Base-by-base conservation (phyloP, 495 filamentous ascomycete genomes). In the Emericellopsis terricola region DNA sequence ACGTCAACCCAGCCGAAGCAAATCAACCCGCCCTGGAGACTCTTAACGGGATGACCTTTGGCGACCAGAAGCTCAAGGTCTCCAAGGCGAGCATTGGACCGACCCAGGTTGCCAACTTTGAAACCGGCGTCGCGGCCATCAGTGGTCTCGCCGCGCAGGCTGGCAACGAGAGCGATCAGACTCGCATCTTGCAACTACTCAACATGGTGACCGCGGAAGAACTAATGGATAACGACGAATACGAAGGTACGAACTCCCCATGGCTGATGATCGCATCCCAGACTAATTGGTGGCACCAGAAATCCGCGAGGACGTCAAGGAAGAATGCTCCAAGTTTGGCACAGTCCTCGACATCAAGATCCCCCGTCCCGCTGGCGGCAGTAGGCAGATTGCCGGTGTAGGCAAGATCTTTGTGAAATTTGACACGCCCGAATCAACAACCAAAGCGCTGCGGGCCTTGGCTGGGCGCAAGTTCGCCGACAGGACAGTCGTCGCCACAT, bases 131-230 rank as follows among this genome's bases (percentile, higher is more conserved):
- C 40, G 94, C 92, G 41, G 91, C 87, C 41, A 96, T 99, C 83
- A 89, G 85, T 19, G 86, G 96, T 81, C 85, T 99, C 48, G 89
- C 89, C 20, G 84, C 86, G 29, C 94, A 87, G 23, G 87, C 81
- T 6, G 80, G 78, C 20, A 64, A 66, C 28, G 77, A 85, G 39
- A 50, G 78, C 24, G 81, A 86, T 38, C 71, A 71, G 29, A 71
- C 76, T 37, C 70, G 84, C 29, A 86, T 99, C 10, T 47, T 99
- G 39, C 83, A 92, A 55, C 58, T 99, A 29, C 60, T 96, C 44
- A 99, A 99, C 57, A 96, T 96, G 89, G 86, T 96, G 16, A 99
- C 89, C 0, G 65, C 82, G 0, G 91, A 96, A 38, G 89, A 99
- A 56, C 64, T 99, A 13, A 77, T 94, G 59, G 83, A 96, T 48